Conservation (phyloP, 2,329 filamentous ascomycete species). For the Cytospora leucostoma region DNA sequence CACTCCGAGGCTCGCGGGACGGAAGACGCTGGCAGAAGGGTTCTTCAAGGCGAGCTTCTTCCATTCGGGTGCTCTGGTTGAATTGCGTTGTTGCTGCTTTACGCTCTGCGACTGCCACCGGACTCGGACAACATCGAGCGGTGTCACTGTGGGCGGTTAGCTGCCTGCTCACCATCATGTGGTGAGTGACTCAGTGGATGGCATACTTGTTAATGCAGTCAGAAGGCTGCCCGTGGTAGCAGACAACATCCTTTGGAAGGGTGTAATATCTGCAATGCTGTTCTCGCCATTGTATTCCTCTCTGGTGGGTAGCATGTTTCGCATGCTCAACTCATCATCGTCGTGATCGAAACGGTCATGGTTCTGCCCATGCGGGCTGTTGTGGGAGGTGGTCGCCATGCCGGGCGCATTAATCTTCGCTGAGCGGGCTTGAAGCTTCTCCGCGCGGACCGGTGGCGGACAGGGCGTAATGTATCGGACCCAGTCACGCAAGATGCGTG, state of each 20-base stretch:
- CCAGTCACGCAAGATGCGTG: constrained; percentile 27
- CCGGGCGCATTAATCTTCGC: constrained; percentile 10
- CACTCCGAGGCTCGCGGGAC: constrained; percentile 79
- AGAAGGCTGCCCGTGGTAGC: constrained; percentile 88
- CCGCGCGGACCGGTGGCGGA: constrained; percentile 7
- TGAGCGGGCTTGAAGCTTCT: constrained; percentile 6
- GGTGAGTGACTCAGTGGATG: not conserved
- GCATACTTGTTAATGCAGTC: constrained; percentile 81
- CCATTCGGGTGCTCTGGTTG: constrained; percentile 54
- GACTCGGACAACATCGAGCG: constrained; percentile 93
- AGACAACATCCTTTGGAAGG: constrained; percentile 90
- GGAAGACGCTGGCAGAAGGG: constrained; percentile 61
- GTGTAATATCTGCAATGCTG: constrained; percentile 63
- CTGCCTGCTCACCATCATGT: constrained; percentile 1
- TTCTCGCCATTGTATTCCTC: constrained; percentile 38
- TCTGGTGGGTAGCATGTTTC: constrained; percentile 38
- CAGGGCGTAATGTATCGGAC: constrained; percentile 6
- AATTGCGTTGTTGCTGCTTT: constrained; percentile 34
- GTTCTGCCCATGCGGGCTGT: constrained; percentile 37
- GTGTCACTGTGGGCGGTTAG: constrained; percentile 66
- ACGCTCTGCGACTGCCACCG: constrained; percentile 82
- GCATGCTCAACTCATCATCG: constrained; percentile 37
- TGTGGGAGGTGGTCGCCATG: constrained; percentile 22
- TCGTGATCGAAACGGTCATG: constrained; percentile 42
- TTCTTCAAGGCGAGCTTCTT: constrained; percentile 58